phyloP scores from a whole-genome alignment of 208 protist genomes.

The Crithidia mellificae region DNA sequence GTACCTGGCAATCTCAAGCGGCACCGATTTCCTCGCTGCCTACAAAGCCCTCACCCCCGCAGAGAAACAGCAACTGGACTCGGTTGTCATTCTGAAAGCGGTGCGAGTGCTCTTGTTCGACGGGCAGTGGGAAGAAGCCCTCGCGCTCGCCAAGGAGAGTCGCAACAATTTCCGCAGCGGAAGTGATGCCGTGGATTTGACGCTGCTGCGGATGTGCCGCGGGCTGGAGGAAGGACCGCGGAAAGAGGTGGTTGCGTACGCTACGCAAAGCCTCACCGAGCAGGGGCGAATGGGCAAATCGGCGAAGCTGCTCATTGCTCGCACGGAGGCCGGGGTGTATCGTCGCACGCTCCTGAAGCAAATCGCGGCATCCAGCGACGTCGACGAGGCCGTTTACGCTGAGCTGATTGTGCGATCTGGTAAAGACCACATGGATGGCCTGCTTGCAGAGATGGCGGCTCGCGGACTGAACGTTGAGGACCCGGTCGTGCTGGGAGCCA shows the following conservation, averaged over 20 bases:
- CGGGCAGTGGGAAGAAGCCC: constrained; percentile 67
- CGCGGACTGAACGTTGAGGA: constrained; percentile 76
- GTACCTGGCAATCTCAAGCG: constrained; percentile 29
- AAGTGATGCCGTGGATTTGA: constrained; percentile 46
- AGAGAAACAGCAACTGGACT: constrained; percentile 30
- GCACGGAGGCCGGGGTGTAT: constrained; percentile 42
- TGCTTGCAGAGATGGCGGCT: constrained; percentile 67
- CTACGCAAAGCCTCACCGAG: constrained; percentile 47
- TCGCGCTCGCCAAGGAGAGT: constrained; percentile 52
- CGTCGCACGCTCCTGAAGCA: constrained; percentile 59
- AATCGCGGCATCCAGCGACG: constrained; percentile 56
- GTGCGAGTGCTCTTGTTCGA: constrained; percentile 27
- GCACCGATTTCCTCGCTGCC: constrained; percentile 29
- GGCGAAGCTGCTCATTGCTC: constrained; percentile 59
- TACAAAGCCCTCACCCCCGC: constrained; percentile 31
- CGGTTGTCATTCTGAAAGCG: constrained; percentile 34
- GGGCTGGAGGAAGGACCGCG: constrained; percentile 39
- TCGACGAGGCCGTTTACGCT: constrained; percentile 75
- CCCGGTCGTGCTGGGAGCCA: constrained; percentile 57
- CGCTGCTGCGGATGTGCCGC: constrained; percentile 36
- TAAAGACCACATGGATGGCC: constrained; percentile 42
- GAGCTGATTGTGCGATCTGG: constrained; percentile 64
- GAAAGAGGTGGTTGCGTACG: constrained; percentile 41
- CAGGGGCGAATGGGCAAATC: constrained; percentile 39
- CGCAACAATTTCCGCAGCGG: constrained; percentile 43